Evolutionary conservation across 2,329 filamentous ascomycete species (phyloP).

Genomic region (Colletotrichum tropicale): DNA sequence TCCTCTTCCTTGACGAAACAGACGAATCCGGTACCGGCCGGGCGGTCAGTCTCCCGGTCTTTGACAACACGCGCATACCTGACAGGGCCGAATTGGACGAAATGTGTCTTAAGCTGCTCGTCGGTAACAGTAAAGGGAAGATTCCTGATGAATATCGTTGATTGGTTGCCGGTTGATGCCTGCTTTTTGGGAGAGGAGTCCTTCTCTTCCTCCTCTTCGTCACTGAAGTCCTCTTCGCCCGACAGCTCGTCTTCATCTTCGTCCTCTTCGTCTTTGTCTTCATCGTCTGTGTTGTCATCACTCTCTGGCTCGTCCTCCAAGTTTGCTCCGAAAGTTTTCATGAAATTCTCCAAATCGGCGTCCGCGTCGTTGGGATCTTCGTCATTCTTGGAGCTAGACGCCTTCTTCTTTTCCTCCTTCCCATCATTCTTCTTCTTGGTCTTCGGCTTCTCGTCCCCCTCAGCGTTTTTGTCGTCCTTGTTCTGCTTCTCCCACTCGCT

Average conservation of each 20-base stretch:
- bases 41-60: conserved; percentile 82
- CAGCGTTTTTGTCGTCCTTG: conserved; percentile 31
- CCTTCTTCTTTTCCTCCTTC: conserved; percentile 32
- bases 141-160: conserved; percentile 91
- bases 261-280: conserved; percentile 47
- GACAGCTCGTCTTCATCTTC: conserved; percentile 51
- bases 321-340: conserved; percentile 62
- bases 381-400: conserved; percentile 31
- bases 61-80: conserved; percentile 92
- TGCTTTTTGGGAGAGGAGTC: conserved; percentile 35
- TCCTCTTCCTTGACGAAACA: conserved; percentile 84
- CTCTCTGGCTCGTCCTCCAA: conserved; percentile 62
- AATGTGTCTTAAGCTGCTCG: conserved; percentile 82
- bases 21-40: conserved; percentile 92
- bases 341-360: conserved; percentile 57
- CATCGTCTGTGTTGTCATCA: conserved; percentile 51
- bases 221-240: conserved; percentile 44
- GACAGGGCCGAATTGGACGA: conserved; percentile 84
- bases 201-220: conserved; percentile 39
- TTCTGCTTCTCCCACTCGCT: conserved; percentile 77
- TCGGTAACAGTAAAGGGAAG: conserved; percentile 89
- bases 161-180: conserved; percentile 65
- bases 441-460: conserved; percentile 26
- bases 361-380: conserved; percentile 45
- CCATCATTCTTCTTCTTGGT: conserved; percentile 40